Conservation (phyloP, 2,329 filamentous ascomycete species). For the Sporothrix inflata region DNA sequence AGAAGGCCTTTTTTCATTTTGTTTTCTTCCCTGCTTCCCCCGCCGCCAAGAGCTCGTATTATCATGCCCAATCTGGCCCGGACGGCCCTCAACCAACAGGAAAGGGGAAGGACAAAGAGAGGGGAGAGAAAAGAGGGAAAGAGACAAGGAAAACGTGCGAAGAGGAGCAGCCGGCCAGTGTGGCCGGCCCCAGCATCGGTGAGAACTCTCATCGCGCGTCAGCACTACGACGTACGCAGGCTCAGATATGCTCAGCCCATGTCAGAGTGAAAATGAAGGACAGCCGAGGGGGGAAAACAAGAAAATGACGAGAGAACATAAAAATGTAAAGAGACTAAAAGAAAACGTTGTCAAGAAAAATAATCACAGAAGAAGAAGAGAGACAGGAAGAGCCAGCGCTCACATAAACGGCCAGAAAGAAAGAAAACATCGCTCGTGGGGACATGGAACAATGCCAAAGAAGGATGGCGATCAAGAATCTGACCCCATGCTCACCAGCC, state of each 20-base stretch:
- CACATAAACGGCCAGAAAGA: not conserved
- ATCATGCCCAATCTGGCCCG: not conserved
- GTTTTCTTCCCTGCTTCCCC: not conserved
- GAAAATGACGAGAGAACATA: not conserved
- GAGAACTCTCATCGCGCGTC: conserved; percentile 12
- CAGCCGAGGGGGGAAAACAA: not conserved
- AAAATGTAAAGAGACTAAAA: not conserved
- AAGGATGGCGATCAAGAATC: not conserved
- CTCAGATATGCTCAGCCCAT: not conserved
- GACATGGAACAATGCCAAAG: too few species aligned
- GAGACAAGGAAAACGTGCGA: not conserved
- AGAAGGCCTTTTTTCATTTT: not conserved
- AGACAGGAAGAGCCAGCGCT: not conserved
- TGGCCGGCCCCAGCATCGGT: not conserved
- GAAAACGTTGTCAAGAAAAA: too few species aligned
- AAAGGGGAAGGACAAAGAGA: not conserved
- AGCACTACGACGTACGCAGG: not conserved
- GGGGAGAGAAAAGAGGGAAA: not conserved
- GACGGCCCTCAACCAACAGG: not conserved
- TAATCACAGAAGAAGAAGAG: not conserved
- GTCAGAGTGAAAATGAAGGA: not conserved
- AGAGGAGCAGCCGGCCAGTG: not conserved
- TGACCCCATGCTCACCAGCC: not conserved
- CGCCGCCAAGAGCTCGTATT: not conserved
- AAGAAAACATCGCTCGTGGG: not conserved